Evolutionary conservation across 345 rosid species (phyloP).

Genomic region (Hypericum androsaemum): DNA sequence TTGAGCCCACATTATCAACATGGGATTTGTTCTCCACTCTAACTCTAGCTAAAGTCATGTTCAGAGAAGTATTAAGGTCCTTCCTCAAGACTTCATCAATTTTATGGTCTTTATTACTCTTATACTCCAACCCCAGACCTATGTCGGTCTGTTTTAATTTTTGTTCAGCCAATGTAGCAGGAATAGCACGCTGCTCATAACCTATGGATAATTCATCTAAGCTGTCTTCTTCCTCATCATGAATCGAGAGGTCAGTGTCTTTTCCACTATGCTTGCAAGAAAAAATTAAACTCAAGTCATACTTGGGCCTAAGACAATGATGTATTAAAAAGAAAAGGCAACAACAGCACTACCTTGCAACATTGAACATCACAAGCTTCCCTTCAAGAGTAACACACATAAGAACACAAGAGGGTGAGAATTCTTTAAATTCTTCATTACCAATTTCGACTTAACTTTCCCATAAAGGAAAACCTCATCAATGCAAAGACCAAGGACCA

Average conservation of each 20-base stretch:
- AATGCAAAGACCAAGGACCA: slow-evolving; percentile 74
- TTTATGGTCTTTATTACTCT: slow-evolving; percentile 14
- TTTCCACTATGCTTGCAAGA: slow-evolving; percentile 25
- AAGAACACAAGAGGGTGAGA: slow-evolving; percentile 59
- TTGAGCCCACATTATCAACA: slow-evolving; percentile 9
- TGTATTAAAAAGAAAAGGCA: too few species aligned
- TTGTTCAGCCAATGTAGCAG: slow-evolving; percentile 24
- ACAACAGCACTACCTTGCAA: slow-evolving; percentile 49
- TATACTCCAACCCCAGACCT: slow-evolving; percentile 16
- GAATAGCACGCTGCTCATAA: slow-evolving; percentile 20
- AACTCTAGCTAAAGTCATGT: slow-evolving; percentile 21
- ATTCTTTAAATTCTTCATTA: slow-evolving; percentile 58
- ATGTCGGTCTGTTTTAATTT: slow-evolving; percentile 15
- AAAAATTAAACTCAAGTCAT: slow-evolving; percentile 21
- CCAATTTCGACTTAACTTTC: slow-evolving; percentile 55
- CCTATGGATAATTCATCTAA: slow-evolving; percentile 20
- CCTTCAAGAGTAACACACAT: slow-evolving; percentile 87
- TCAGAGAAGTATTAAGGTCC: slow-evolving; percentile 21
- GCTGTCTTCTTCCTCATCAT: slow-evolving; percentile 49
- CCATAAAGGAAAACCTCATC: slow-evolving; percentile 52
- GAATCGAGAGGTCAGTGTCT: slow-evolving; percentile 27
- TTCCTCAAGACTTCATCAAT: slow-evolving; percentile 9
- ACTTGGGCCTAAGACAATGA: slow-evolving; percentile 1
- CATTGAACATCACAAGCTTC: slow-evolving; percentile 64
- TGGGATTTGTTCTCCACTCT: slow-evolving; percentile 15